phyloP scores from a whole-genome alignment of 1,284 basidiomycete genomes.

The Trichosporon ovoides region DNA sequence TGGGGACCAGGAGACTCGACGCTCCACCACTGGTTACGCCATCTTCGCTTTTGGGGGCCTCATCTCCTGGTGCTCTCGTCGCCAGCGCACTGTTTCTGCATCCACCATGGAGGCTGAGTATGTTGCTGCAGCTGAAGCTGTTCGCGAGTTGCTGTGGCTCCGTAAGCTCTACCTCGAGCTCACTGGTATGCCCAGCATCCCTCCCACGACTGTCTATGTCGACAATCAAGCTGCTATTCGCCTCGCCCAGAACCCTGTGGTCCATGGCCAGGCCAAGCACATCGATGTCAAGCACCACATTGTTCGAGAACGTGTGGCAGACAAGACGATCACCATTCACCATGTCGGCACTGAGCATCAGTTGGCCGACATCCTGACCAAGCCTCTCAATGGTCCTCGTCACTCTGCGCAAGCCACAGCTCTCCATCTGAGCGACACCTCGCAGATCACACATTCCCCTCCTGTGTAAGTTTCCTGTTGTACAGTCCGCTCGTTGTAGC shows the following conservation, averaged over 20 bases:
- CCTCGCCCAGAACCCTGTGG: conserved; percentile 43
- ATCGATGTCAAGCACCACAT: conserved; percentile 51
- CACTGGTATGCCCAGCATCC: background rate
- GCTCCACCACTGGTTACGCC: conserved; percentile 49
- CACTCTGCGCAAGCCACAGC: background rate
- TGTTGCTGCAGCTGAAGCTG: conserved; percentile 52
- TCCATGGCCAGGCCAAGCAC: conserved; percentile 49
- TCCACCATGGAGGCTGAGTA: conserved; percentile 52
- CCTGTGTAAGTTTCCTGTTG: no score
- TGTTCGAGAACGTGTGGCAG: conserved; percentile 39
- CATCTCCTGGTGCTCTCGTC: conserved; percentile 49
- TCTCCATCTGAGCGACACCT: background rate
- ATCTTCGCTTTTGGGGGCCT: conserved; percentile 38
- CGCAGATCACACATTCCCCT: no score
- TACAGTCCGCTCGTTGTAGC: no score
- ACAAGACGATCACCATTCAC: background rate
- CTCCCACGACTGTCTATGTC: background rate
- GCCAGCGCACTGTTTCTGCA: conserved; percentile 45
- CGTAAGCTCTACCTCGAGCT: conserved; percentile 30
- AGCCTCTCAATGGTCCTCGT: background rate
- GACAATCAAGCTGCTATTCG: conserved; percentile 50
- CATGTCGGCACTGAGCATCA: background rate
- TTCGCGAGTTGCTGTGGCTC: conserved; percentile 49
- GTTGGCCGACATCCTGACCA: conserved; percentile 11
- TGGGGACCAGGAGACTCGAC: conserved; percentile 4